Evolutionary conservation across 2,329 filamentous ascomycete species (phyloP).

Genomic region (Botrytis elliptica): DNA sequence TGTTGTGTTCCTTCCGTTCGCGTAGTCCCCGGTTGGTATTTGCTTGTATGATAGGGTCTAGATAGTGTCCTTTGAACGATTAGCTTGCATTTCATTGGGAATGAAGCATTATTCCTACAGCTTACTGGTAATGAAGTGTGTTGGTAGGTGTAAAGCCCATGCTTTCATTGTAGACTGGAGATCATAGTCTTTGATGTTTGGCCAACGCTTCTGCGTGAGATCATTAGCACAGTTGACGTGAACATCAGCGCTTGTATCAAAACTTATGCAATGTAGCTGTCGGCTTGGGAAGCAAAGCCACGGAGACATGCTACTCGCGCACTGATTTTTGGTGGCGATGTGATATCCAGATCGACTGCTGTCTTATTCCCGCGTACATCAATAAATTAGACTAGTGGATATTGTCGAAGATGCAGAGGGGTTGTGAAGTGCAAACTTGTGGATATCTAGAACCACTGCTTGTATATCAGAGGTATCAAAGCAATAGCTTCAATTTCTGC

Average conservation of each 20-base stretch:
- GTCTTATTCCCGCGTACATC: neutral
- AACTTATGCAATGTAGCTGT: accelerated
- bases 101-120: neutral
- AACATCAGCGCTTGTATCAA: neutral
- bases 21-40: neutral
- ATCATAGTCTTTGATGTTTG: neutral
- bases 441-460: neutral
- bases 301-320: neutral
- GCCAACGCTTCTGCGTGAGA: neutral
- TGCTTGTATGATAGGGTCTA: neutral
- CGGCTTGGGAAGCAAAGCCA: neutral
- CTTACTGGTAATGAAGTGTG: neutral
- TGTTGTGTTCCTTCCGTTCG: neutral
- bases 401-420: neutral
- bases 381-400: neutral
- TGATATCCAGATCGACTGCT: neutral
- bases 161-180: neutral
- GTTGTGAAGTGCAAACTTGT: neutral
- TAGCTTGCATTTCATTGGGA: neutral
- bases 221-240: neutral
- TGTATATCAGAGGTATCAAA: neutral
- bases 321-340: neutral
- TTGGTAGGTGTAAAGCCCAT: no score
- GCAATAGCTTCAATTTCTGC: neutral
- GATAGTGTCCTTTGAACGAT: neutral